phyloP scores from a whole-genome alignment of 202 grass and related monocot genomes.

The Musa balbisiana region DNA sequence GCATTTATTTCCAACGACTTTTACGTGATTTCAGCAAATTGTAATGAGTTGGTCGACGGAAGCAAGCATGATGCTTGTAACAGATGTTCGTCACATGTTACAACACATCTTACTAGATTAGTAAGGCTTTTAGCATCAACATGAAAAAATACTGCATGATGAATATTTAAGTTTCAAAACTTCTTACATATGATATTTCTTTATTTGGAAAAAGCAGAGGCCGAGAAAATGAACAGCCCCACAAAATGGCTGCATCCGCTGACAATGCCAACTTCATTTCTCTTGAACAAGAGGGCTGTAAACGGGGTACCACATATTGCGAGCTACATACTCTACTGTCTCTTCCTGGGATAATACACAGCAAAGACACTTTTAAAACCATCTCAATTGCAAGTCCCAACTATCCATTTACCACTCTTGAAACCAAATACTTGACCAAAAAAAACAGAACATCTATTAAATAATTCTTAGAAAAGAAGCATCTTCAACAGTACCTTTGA shows the following conservation, averaged over 20 bases:
- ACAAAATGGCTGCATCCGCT: neutral
- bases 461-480: neutral
- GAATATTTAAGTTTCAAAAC: neutral
- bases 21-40: too few species aligned
- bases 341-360: constrained; percentile 41
- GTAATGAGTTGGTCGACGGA: too few species aligned
- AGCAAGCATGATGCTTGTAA: too few species aligned
- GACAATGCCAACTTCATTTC: constrained; percentile 30
- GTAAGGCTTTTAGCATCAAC: neutral
- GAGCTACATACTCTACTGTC: constrained; percentile 56
- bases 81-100: too few species aligned
- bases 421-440: neutral
- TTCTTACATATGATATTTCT: neutral
- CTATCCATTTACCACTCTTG: neutral
- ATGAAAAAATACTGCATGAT: neutral
- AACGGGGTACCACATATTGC: constrained; percentile 94
- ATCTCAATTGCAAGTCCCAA: neutral
- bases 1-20: too few species aligned
- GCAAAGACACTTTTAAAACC: neutral
- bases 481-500: constrained; percentile 44
- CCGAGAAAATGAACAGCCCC: neutral
- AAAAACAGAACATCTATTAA: neutral
- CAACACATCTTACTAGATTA: too few species aligned
- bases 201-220: neutral
- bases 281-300: constrained; percentile 87